Percentiles rank a stretch among this genome's conserved stretches.
Conservation (phyloP, 768 basidiomycete species). For the Tulasnella sp. region DNA sequence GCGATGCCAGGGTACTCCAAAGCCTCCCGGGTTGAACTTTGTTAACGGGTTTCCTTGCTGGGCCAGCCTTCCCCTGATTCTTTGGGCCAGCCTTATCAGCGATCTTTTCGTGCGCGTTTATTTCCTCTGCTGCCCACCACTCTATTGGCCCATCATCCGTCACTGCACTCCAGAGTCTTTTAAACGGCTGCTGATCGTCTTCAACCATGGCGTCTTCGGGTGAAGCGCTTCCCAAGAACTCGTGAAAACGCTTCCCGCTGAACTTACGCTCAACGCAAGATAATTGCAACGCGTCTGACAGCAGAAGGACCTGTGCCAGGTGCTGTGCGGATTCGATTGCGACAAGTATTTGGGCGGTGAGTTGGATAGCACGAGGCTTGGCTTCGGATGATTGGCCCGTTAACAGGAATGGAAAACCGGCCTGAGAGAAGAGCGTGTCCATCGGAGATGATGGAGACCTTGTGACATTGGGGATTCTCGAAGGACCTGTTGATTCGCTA, state of each 20-base stretch:
- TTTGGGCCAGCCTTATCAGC: neutral
- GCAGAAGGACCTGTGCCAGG: slow-evolving; percentile 10
- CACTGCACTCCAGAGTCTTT: slow-evolving; percentile 5
- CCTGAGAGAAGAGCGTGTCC: no score
- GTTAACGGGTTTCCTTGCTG: neutral
- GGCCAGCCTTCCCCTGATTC: no score
- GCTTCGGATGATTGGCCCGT: neutral
- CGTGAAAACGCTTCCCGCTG: slow-evolving; percentile 10
- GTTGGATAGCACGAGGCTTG: slow-evolving; percentile 13
- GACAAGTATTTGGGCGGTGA: slow-evolving; percentile 14
- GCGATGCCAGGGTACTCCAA: no score
- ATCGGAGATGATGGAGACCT: no score
- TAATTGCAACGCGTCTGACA: neutral
- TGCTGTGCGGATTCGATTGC: slow-evolving; percentile 11
- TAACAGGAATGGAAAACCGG: neutral
- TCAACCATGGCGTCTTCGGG: neutral
- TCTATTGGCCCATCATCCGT: slow-evolving; percentile 8
- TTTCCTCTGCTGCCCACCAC: slow-evolving; percentile 12
- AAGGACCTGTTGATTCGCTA: neutral
- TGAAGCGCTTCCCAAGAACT: neutral
- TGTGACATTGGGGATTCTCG: no score
- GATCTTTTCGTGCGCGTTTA: neutral
- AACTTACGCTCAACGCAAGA: slow-evolving; percentile 4
- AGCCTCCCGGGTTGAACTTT: neutral
- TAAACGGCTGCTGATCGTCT: slow-evolving; percentile 2